Evolutionary conservation across 2,329 filamentous ascomycete genomes (phyloP), one percentile per base, ranked within the genome.

Genomic region (Lachnellula subtilissima): DNA sequence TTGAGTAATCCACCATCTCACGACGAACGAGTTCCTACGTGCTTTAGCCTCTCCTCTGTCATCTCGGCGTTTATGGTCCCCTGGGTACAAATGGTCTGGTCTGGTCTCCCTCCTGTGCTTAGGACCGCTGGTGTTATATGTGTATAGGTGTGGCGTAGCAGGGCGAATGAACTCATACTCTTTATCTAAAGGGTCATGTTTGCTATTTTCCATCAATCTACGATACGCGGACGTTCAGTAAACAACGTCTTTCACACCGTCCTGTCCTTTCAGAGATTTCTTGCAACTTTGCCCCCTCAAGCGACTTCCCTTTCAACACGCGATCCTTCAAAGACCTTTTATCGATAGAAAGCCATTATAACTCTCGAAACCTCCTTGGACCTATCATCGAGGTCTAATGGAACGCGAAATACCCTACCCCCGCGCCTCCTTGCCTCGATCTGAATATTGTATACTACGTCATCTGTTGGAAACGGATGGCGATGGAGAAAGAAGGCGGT

Each of bases 1-100:
- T 72, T 84, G 73, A 82, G 25, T 22, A 69, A 65, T 58, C 60
- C 52, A 61, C 63, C 69, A 72, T 69, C 9, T 45, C 42, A 75
- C 70, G 70, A 63, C 57, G 42, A 70, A 75, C 71, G 71, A 75
- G 59, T 66, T 65, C 60, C 58, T 56, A 64, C 57, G 54, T 64
- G 57, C 54, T 62, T 66, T 64, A 65, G 62, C 66, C 56, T 63
- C 61, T 63, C 60, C 56, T 64, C 51, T 60, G 57, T 63, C 54
- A 61, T 59, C 56, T 58, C 54, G 67, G 67, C 67, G 67, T 69
- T 69, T 51, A 57, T 49, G 67, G 65, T 66, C 55, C 59, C 49
- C 46, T 42, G 36, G 48, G 56, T 61, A 47, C 55, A 57, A 54
- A 57, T 60, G 64, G 65, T 67, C 60, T 63, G 57, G 61, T 60